These are phyloP conservation scores for Astraeus odoratus DNA, from an alignment of 768 basidiomycete species.

Conservation along the genomic window DNA sequence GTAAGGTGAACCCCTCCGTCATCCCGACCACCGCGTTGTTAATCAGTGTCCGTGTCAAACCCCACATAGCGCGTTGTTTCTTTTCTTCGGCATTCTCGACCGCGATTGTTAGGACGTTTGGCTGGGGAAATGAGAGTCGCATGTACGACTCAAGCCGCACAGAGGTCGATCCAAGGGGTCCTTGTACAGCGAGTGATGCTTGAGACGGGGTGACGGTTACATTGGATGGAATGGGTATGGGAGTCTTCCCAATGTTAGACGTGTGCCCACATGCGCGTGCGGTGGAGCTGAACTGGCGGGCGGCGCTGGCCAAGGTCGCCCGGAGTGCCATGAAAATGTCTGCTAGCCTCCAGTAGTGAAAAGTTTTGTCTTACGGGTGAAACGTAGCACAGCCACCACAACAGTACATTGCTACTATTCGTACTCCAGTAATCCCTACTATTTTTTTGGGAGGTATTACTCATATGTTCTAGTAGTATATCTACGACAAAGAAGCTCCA, in stretches of 20 bases:
- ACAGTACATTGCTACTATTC: background rate
- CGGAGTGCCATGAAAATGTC: slow-evolving; percentile 13
- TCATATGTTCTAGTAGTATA: slow-evolving; percentile 4
- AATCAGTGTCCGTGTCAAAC: slow-evolving; percentile 87
- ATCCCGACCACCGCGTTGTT: slow-evolving; percentile 87
- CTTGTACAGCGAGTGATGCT: slow-evolving; percentile 45
- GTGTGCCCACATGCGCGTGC: slow-evolving; percentile 39
- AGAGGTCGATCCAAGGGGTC: slow-evolving; percentile 46
- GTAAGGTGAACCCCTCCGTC: slow-evolving; percentile 78
- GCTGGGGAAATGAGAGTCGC: slow-evolving; percentile 28
- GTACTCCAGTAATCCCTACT: too few relatives aligned
- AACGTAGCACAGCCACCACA: background rate
- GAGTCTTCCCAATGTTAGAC: slow-evolving; percentile 57
- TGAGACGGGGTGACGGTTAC: slow-evolving; percentile 33
- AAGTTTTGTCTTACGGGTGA: background rate
- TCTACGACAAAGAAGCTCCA: slow-evolving; percentile 88
- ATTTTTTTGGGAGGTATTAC: too few relatives aligned
- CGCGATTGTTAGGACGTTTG: slow-evolving; percentile 28
- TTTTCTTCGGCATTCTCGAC: slow-evolving; percentile 60
- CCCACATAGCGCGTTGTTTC: slow-evolving; percentile 88
- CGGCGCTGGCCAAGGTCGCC: slow-evolving; percentile 11
- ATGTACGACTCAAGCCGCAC: slow-evolving; percentile 46
- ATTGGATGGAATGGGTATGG: slow-evolving; percentile 47
- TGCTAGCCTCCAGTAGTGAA: background rate
- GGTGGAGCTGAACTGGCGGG: slow-evolving; percentile 45